phyloP scores from a whole-genome alignment of 2,329 filamentous ascomycete genomes.

The Curvularia sp. region DNA sequence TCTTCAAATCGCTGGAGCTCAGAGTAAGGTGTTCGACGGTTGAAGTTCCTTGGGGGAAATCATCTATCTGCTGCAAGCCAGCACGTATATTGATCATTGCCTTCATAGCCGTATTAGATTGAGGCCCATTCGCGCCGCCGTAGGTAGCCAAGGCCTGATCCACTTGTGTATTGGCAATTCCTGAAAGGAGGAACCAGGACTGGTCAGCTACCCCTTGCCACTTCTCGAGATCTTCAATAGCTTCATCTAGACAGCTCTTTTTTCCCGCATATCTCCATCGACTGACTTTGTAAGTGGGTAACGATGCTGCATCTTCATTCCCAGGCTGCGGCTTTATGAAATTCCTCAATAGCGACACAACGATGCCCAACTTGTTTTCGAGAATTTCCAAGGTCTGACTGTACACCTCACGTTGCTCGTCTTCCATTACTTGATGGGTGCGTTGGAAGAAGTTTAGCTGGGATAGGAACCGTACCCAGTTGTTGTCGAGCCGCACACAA shows the following conservation, averaged over 20 bases:
- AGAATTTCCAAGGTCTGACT: neutral
- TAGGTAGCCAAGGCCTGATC: neutral
- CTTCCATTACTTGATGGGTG: neutral
- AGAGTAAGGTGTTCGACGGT: neutral
- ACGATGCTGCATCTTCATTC: neutral
- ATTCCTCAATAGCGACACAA: neutral
- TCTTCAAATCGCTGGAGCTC: neutral
- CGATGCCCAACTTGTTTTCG: neutral
- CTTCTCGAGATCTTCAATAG: constrained; percentile 4
- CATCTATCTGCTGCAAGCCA: neutral
- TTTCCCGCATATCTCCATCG: neutral
- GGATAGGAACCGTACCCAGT: neutral
- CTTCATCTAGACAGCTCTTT: neutral
- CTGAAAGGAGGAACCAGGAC: constrained; percentile 23
- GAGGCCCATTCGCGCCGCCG: neutral
- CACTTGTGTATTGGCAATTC: constrained; percentile 13
- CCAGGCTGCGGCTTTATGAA: neutral
- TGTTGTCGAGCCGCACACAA: neutral
- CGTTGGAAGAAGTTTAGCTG: neutral
- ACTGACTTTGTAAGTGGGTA: neutral
- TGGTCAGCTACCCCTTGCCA: constrained; percentile 27
- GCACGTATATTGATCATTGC: neutral
- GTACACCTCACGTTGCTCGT: neutral
- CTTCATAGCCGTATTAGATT: neutral
- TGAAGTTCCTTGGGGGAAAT: neutral